Base-by-base conservation (phyloP, 2,329 filamentous ascomycete genomes). In the Escovopsis sp. region DNA sequence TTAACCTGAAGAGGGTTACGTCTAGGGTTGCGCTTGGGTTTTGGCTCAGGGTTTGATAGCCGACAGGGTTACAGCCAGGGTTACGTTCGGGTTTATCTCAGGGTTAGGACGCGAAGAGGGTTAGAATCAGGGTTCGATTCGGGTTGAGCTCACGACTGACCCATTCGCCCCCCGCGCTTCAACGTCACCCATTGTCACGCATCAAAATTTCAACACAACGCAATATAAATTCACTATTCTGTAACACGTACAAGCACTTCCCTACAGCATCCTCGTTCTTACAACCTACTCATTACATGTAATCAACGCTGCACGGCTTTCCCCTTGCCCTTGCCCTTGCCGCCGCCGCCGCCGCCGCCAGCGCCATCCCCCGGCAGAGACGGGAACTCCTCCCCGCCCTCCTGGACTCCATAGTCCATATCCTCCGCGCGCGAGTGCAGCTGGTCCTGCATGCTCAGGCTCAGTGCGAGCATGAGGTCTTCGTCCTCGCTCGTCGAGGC, bases 401-500 rank as follows among this genome's bases (percentile, higher is more conserved):
- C 45, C 24, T 50, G 48, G 14, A 39, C 41, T 2, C 39, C 49
- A 5, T 48, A 43, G 10, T 40, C 49, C 8, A 37, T 30, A 1
- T 49, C 45, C 1, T 41, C 39, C 3, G 41, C 33, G 30, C 48
- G 41, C n/a, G 43, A 15, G 12, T 43, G n/a, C 20, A 57, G 60
- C 48, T 66, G 57, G 46, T 79, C 73, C 35, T 72, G 67, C 48
- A 79, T 60, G 49, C 77, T 81, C 16, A 81, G 59, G 45, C 68
- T 67, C 39, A 81, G 55, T 2, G 77, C 77, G 31, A 78, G 61
- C 41, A 76, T 72, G 37, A 81, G 48, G 48, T 80, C 77, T 39
- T 73, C 72, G 37, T 77, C 73, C 11, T 58, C 57, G 1, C 45
- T 45, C 1, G 44, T 45, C 1, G 44, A 35, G 25, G 41, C 42